Evolutionary conservation across 1,284 basidiomycete genomes (phyloP).

Genomic region (Serendipita sp.): DNA sequence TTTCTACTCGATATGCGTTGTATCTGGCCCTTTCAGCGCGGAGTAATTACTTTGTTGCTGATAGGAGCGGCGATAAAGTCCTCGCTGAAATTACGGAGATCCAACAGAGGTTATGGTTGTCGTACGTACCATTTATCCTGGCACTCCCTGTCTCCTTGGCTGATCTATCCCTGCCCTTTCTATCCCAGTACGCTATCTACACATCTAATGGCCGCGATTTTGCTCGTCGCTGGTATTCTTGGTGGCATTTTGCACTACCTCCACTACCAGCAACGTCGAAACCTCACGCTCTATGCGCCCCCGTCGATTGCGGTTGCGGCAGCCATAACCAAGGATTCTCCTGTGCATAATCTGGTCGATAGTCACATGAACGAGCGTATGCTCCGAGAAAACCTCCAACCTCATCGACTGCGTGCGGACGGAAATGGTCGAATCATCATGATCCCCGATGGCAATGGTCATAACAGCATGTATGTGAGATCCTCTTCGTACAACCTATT

Average conservation of each 20-base stretch:
- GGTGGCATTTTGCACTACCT: not conserved
- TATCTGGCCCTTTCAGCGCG: slow-evolving; percentile 1
- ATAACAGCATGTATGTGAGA: no score
- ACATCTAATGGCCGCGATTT: not conserved
- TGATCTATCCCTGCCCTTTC: no score
- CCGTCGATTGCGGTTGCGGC: not conserved
- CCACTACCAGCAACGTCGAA: not conserved
- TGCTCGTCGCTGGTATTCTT: not conserved
- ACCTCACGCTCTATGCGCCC: not conserved
- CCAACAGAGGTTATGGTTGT: not conserved
- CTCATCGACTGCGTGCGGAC: no score
- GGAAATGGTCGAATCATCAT: no score
- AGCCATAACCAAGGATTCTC: not conserved
- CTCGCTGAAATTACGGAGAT: not conserved
- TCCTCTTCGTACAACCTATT: no score
- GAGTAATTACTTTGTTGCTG: not conserved
- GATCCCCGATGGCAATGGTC: no score
- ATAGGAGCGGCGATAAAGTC: not conserved
- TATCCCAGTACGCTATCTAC: not conserved
- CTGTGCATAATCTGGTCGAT: not conserved
- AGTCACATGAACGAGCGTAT: not conserved
- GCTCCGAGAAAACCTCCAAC: no score
- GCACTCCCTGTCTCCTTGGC: no score
- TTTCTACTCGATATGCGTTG: not conserved
- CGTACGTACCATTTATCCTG: not conserved